These are phyloP conservation scores for Platanthera guangdongensis DNA, from an alignment of 106 monocot species.

Conservation along the genomic window DNA sequence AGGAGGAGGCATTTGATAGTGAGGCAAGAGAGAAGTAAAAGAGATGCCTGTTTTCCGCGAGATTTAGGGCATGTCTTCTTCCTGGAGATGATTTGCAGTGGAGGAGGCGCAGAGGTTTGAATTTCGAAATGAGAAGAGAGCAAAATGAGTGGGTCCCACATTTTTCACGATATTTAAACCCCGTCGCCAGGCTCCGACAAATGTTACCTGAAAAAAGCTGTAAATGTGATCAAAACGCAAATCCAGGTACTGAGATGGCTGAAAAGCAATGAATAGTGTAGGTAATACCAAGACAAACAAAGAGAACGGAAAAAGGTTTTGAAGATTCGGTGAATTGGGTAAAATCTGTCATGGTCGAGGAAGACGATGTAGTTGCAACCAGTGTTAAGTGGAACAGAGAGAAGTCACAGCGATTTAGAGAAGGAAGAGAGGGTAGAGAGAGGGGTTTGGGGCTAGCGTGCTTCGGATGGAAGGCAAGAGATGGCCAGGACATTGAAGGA, in stretches of 20 bases:
- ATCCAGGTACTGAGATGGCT: not conserved
- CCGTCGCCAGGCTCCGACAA: constrained; percentile 93
- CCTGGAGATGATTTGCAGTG: too few species aligned
- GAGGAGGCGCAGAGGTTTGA: too few species aligned
- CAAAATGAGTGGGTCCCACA: too few species aligned
- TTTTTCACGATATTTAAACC: too few species aligned
- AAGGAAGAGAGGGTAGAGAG: not conserved
- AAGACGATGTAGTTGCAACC: not conserved
- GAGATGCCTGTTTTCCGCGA: too few species aligned
- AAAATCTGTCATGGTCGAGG: constrained; percentile 15
- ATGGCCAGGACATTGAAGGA: too few species aligned
- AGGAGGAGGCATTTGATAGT: too few species aligned
- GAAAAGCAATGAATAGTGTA: not conserved
- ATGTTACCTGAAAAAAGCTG: constrained; percentile 58
- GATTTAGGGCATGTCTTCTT: too few species aligned
- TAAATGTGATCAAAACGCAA: not conserved
- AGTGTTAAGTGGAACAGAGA: not conserved
- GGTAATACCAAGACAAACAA: constrained; percentile 60
- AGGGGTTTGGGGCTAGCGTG: not conserved
- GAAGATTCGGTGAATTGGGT: constrained; percentile 11
- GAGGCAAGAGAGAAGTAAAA: too few species aligned
- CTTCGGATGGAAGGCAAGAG: not conserved
- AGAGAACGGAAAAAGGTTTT: constrained; percentile 68
- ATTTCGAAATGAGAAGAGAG: too few species aligned
- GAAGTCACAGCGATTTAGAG: not conserved